Conservation (phyloP, 2,329 filamentous ascomycete species). For the Dactylellina drechsleri region DNA sequence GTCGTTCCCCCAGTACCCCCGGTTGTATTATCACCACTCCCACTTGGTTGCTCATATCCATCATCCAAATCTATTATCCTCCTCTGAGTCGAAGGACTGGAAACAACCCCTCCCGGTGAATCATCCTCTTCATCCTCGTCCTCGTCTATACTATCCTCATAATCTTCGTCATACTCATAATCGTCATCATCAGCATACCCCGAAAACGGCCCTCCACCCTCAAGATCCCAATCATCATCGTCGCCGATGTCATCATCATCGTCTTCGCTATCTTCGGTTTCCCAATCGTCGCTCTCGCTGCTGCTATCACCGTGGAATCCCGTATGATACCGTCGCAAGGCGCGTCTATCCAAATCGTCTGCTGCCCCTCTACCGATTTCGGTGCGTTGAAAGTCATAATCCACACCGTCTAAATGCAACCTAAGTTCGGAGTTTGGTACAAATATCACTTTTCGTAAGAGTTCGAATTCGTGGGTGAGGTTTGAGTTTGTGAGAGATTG, state of each 20-base stretch:
- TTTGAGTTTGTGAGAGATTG: conserved; percentile 24
- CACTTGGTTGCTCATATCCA: too few relatives aligned
- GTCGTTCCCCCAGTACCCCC: too few relatives aligned
- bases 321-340: conserved; percentile 37
- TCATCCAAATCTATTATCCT: too few relatives aligned
- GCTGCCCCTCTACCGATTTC: neutral
- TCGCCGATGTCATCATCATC: conserved; percentile 48
- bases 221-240: conserved; percentile 35
- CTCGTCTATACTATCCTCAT: conserved; percentile 12
- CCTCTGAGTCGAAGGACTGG: too few relatives aligned
- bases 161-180: conserved; percentile 38
- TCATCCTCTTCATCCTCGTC: neutral
- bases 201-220: conserved; percentile 6
- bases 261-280: conserved; percentile 35
- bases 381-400: conserved; percentile 41
- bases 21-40: too few relatives aligned
- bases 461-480: conserved; percentile 33
- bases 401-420: conserved; percentile 51
- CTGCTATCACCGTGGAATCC: conserved; percentile 26
- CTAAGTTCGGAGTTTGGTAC: conserved; percentile 55
- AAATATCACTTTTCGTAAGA: conserved; percentile 49
- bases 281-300: conserved; percentile 36
- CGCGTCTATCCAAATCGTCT: conserved; percentile 3
- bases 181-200: conserved; percentile 35
- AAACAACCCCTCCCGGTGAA: too few relatives aligned